Percentiles rank a stretch among this genome's conserved stretches.
phyloP scores from a whole-genome alignment of 805 yeast species.

The Saccharomyces paradoxus region DNA sequence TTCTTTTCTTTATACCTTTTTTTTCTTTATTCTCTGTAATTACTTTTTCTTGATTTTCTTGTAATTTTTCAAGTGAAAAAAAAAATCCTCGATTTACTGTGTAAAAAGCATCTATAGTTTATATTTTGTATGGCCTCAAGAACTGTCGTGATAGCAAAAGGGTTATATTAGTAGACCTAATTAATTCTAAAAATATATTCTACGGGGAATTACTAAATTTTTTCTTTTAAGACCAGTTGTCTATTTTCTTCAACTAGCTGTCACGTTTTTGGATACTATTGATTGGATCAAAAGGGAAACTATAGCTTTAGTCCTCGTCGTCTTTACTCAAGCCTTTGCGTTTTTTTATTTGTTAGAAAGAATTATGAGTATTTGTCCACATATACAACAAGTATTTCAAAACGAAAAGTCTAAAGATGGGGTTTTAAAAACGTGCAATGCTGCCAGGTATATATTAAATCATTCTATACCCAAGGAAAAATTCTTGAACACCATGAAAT shows the following conservation, averaged over 20 bases:
- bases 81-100: neutral
- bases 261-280: neutral
- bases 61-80: neutral
- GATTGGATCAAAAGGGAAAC: neutral
- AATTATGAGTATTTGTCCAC: slow-evolving; percentile 27
- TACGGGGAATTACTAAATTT: neutral
- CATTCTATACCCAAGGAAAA: slow-evolving; percentile 16
- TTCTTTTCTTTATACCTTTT: neutral
- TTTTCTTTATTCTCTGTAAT: neutral
- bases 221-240: neutral
- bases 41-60: neutral
- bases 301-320: neutral
- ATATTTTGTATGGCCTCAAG: neutral
- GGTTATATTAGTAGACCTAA: neutral
- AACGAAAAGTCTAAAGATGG: slow-evolving; percentile 26
- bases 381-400: slow-evolving; percentile 27
- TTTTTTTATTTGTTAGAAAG: neutral
- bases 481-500: slow-evolving; percentile 19
- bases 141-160: neutral
- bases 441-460: slow-evolving; percentile 19
- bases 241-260: neutral
- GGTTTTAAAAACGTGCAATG: slow-evolving; percentile 21
- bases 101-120: neutral
- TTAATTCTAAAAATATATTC: neutral
- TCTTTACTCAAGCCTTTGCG: neutral